A percentile compares a stretch with the other conserved stretches of the same genome.
Conservation (phyloP, 768 basidiomycete genomes). For the Leccinum aurantiacum region DNA sequence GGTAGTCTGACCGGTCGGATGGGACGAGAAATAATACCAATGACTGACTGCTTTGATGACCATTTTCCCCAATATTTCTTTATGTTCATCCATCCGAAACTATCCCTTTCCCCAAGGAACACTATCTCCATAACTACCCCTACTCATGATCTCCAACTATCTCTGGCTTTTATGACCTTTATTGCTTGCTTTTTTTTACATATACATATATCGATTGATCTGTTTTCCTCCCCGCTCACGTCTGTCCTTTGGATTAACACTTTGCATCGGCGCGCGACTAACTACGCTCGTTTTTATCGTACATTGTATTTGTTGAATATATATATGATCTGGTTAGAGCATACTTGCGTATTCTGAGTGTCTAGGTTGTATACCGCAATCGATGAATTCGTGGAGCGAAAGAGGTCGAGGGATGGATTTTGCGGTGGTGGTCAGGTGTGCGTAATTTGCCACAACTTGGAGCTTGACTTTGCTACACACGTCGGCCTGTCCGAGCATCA, state of each 20-base stretch:
- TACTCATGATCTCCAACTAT: not conserved
- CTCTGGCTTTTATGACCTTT: not conserved
- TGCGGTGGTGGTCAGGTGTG: no score
- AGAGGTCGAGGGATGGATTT: no score
- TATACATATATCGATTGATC: not conserved
- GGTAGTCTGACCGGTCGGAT: conserved; percentile 5
- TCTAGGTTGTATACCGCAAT: not conserved
- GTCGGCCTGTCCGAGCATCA: no score
- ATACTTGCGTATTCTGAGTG: not conserved
- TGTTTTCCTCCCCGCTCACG: not conserved
- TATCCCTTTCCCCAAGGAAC: not conserved
- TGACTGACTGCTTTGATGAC: conserved; percentile 2
- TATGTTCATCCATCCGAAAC: conserved; percentile 1
- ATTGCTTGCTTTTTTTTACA: not conserved
- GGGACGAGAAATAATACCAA: not conserved
- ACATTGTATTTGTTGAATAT: not conserved
- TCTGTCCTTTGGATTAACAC: not conserved
- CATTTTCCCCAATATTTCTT: not conserved
- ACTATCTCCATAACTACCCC: not conserved
- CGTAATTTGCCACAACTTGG: no score
- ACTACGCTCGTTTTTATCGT: not conserved
- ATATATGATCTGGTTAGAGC: not conserved
- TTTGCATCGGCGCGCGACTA: not conserved
- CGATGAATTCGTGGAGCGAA: no score
- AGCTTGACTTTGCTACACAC: no score